A percentile compares a stretch with the other conserved stretches of the same genome.
These are phyloP conservation scores for Malus hybrid DNA, from an alignment of 331 rosid genomes.

Conservation along the genomic window DNA sequence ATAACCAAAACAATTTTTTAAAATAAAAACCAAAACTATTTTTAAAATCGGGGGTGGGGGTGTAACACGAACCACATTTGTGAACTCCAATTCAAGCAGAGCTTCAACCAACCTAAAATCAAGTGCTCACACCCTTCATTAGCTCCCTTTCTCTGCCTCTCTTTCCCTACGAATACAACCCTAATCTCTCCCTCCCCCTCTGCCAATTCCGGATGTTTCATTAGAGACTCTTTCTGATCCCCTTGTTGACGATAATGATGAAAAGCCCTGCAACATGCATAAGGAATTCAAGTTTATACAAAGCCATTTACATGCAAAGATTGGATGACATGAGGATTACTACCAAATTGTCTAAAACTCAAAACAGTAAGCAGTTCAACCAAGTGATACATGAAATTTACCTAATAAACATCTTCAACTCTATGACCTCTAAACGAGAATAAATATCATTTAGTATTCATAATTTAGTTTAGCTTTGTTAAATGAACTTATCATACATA, in stretches of 20 bases:
- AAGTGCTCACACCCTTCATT: too few relatives aligned
- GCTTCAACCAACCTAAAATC: too few relatives aligned
- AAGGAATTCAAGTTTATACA: not conserved
- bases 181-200: too few relatives aligned
- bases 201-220: conserved; percentile 61
- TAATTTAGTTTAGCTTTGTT: not conserved
- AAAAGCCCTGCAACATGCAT: conserved; percentile 70
- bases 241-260: conserved; percentile 66
- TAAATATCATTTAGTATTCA: not conserved
- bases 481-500: not conserved
- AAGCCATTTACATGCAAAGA: not conserved
- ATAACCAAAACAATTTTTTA: too few relatives aligned
- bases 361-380: not conserved
- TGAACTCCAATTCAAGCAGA: too few relatives aligned
- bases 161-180: too few relatives aligned
- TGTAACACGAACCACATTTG: too few relatives aligned
- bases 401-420: not conserved
- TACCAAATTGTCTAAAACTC: not conserved
- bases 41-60: too few relatives aligned
- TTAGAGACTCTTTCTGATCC: conserved; percentile 41
- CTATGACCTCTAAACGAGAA: not conserved
- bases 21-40: too few relatives aligned
- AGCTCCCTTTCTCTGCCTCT: too few relatives aligned
- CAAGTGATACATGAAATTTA: not conserved
- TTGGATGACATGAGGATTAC: not conserved